Conservation (phyloP, 73 alveolate genomes). For the Tetrahymena elliotti region DNA sequence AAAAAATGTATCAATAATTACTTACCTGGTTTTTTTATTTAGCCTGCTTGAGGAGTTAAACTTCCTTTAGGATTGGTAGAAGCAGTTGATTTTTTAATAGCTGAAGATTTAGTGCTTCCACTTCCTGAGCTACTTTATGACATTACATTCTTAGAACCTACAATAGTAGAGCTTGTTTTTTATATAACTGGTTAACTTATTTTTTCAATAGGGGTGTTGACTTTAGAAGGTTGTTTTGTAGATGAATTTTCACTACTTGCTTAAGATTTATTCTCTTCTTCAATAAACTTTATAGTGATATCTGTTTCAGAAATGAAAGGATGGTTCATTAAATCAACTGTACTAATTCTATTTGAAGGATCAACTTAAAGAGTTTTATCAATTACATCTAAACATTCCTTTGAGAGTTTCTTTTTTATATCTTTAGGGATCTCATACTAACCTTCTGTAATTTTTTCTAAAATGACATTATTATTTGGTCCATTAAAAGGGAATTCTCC, state of each 20-base stretch:
- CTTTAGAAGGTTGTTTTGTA: not conserved
- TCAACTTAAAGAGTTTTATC: conserved; percentile 11
- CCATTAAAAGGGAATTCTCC: conserved; percentile 63
- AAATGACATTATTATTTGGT: conserved; percentile 22
- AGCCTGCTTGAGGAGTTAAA: not conserved
- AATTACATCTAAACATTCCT: conserved; percentile 14
- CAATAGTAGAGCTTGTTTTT: not conserved
- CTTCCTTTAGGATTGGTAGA: not conserved
- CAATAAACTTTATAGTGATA: not conserved
- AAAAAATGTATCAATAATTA: not conserved
- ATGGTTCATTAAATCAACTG: conserved; percentile 29
- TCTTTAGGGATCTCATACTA: conserved; percentile 11
- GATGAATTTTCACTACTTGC: not conserved
- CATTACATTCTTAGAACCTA: not conserved
- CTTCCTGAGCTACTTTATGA: not conserved
- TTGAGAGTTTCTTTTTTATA: not conserved
- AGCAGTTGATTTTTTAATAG: not conserved
- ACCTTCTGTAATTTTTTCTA: conserved; percentile 22
- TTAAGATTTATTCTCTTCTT: not conserved
- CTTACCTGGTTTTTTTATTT: not conserved
- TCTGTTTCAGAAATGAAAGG: conserved; percentile 13
- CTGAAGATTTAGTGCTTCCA: not conserved
- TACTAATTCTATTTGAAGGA: conserved; percentile 7
- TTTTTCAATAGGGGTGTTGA: not conserved
- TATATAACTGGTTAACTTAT: not conserved